These are phyloP conservation scores for Cetradonia linearis DNA, from an alignment of 495 filamentous ascomycete genomes.

Conservation along the genomic window DNA sequence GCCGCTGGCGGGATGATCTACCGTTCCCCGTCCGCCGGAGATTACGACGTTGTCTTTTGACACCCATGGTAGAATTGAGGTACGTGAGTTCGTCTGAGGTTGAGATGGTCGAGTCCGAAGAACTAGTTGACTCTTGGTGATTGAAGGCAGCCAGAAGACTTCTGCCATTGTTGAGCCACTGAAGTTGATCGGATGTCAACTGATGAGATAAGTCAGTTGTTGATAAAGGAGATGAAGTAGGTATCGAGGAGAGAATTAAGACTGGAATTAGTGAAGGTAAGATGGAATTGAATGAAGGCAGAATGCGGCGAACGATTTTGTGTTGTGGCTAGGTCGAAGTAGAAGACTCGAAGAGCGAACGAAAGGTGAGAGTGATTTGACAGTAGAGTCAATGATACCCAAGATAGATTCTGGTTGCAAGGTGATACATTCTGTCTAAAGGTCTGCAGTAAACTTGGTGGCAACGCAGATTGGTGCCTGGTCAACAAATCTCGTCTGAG, in stretches of 20 bases:
- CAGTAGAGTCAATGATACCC: not conserved
- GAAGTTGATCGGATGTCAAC: conserved; percentile 13
- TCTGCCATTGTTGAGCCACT: conserved; percentile 11
- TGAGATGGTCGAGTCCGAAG: conserved; percentile 9
- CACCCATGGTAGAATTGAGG: conserved; percentile 1
- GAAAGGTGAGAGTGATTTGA: not conserved
- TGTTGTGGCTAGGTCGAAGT: not conserved
- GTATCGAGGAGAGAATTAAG: not conserved
- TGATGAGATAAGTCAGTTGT: not conserved
- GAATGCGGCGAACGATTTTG: not conserved
- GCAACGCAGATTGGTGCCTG: no score
- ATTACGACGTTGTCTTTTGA: not conserved
- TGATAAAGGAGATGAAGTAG: not conserved
- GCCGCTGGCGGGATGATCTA: conserved; percentile 7
- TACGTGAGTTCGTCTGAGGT: conserved; percentile 23
- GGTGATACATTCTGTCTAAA: not conserved
- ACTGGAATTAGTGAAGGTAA: not conserved
- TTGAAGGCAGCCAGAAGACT: conserved; percentile 6
- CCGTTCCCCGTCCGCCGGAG: not conserved
- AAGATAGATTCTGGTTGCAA: no score
- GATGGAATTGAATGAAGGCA: not conserved
- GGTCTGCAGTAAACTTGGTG: no score
- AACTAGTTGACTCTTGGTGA: not conserved
- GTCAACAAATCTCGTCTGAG: not conserved
- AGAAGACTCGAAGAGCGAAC: not conserved